Base-by-base conservation (phyloP, 192 early-diverging fungal genomes). In the Backusella westeae region DNA sequence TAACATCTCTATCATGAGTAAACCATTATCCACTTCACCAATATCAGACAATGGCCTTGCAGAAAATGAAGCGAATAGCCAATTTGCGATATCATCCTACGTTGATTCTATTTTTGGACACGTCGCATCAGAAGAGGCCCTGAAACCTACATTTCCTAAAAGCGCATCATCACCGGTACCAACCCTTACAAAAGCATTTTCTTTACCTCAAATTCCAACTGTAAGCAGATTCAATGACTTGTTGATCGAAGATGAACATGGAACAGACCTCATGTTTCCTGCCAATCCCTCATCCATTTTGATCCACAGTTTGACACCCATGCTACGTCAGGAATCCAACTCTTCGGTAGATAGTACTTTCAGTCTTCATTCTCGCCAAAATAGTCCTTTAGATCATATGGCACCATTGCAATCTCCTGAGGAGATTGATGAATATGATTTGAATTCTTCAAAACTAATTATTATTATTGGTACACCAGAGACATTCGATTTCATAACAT, bases 401-500 rank as follows among this genome's bases (percentile, higher is more conserved):
- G 68, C 14, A 9, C 46, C 32, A 34, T 10, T 12, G 14, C 38
- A 74, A 29, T 59, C 63, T 66, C 15, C 34, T 29, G 63, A 65
- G 15, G 32, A 34, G 14, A 42, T 42, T 3, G 29, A 74, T 7
- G 67, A 69, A 19, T 39, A 71, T 52, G 65, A 59, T 17, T 74
- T 77, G 12, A 77, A n/a, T 26, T 78, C 17, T 9, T 82, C 21
- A 78, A 78, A 36, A 67, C 68, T 34, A 74, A 69, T 66, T 75
- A 73, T 65, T 72, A 23, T 70, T 6, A 70, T 70, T 70, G 69
- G 69, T 42, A 39, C 78, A 53, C 81, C 81, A 5, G 75, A 78
- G 3, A 78, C 77, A 65, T 83, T 83, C 49, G 81, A 83, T 75
- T 69, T 73, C 1, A 56, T 83, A 2, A 79, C 72, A 69, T 75